Base-by-base conservation (phyloP, 192 early-diverging fungal genomes). In the Umbelopsis vinacea region DNA sequence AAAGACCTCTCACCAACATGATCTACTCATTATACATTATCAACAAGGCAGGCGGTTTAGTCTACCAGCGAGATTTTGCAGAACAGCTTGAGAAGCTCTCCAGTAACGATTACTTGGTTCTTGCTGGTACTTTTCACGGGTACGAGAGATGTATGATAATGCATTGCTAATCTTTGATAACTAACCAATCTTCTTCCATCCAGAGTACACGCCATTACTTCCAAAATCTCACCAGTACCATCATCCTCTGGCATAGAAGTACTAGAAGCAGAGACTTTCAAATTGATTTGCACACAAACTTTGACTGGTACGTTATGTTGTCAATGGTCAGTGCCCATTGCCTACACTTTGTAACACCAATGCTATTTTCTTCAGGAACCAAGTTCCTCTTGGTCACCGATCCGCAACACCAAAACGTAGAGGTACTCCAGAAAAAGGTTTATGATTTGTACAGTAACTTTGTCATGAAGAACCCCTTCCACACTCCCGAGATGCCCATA, bases 391-490 rank as follows among this genome's bases (percentile, higher is more conserved):
- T 98, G 6, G 85, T 95, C 29, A 92, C 96, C 0, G 95, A 95
- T 72, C 90, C 93, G 6, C 73, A 84, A 22, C 95, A 96, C 54
- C 71, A 83, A 22, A 91, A 88, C 76, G 86, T 88, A 50, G 87
- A 97, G 70, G 77, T 72, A 2, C 70, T 84, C 4, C 82, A 92
- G 82, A 82, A 85, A 50, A 83, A 83, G 26, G 84, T 95, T 24
- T 97, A 98, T 66, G 91, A 91, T 48, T 79, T 92, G n/a, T 98
- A 98, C 79, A 89, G 94, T 70, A 96, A 98, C 76, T 99, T 91
- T 78, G 96, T 92, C 24, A 96, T 99, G 91, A 99, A 99, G 86
- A 99, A 97, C 75, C 97, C 97, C 43, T 99, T 99, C 77, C 95
- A 98, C 86, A 96, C 91, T 69, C 91, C 96, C 19, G 97, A 99